Conservation (phyloP, 768 basidiomycete species). For the Leccinum boreale region DNA sequence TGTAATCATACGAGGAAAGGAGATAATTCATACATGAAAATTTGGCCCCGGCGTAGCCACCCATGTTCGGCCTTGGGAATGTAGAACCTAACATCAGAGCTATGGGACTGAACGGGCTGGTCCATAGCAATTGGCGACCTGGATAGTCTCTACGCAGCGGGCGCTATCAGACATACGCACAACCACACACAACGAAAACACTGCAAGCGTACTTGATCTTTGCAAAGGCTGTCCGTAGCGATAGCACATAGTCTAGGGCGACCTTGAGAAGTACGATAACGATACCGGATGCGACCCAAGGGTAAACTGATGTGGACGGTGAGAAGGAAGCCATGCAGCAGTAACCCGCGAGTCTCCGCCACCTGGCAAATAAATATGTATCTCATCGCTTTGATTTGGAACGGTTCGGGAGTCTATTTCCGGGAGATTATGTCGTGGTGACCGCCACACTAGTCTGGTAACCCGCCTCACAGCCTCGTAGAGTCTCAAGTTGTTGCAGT, state of each 20-base stretch:
- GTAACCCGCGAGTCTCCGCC: too few relatives aligned
- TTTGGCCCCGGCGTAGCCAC: constrained; percentile 33
- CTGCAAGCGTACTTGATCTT: constrained; percentile 12
- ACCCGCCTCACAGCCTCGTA: too few relatives aligned
- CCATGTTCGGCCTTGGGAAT: constrained; percentile 35
- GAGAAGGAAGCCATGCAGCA: neutral
- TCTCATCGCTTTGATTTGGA: too few relatives aligned
- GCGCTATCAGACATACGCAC: too few relatives aligned
- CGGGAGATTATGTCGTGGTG: too few relatives aligned
- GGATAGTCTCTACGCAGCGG: constrained; percentile 15
- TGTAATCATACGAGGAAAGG: too few relatives aligned
- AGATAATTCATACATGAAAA: constrained; percentile 33
- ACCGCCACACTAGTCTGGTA: too few relatives aligned
- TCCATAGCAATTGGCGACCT: constrained; percentile 20
- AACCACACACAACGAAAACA: too few relatives aligned
- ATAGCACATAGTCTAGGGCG: neutral
- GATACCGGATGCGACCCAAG: constrained; percentile 5
- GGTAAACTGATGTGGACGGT: neutral
- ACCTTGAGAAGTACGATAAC: constrained; percentile 9
- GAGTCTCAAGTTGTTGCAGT: too few relatives aligned
- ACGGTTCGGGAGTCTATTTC: too few relatives aligned
- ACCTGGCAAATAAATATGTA: too few relatives aligned
- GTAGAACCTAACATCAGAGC: constrained; percentile 26
- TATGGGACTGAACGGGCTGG: constrained; percentile 32
- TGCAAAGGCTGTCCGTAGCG: constrained; percentile 9